Evolutionary conservation across 202 grass and related monocot species (phyloP).

Genomic region (Carex sylvatica): DNA sequence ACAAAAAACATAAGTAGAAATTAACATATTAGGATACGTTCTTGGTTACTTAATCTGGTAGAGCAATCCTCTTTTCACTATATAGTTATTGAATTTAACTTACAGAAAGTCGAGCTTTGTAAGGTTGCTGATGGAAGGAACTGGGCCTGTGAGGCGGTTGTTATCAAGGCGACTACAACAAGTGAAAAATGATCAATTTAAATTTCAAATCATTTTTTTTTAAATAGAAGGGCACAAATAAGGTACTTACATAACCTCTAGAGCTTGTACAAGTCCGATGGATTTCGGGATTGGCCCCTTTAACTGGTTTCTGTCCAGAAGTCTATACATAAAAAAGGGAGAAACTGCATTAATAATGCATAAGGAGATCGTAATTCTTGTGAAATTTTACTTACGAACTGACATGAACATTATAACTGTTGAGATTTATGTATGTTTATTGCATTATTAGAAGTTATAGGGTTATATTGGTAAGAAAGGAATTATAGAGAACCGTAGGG

Average conservation of each 20-base stretch:
- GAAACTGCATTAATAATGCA: not conserved
- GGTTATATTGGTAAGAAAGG: too few species aligned
- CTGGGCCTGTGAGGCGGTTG: conserved; percentile 32
- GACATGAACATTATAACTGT: not conserved
- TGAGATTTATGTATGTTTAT: too few species aligned
- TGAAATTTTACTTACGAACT: not conserved
- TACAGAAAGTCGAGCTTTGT: conserved; percentile 55
- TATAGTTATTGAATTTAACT: conserved; percentile 25
- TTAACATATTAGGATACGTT: not conserved
- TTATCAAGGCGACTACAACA: conserved; percentile 56
- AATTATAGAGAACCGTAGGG: too few species aligned
- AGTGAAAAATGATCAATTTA: conserved; percentile 5
- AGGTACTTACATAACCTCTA: conserved; percentile 76
- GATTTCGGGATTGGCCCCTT: conserved; percentile 50
- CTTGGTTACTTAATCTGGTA: not conserved
- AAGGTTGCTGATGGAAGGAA: conserved; percentile 57
- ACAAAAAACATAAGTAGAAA: not conserved
- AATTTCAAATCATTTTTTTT: not conserved
- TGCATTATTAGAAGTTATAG: too few species aligned
- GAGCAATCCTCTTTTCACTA: not conserved
- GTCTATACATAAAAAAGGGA: conserved; percentile 34
- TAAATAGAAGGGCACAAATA: not conserved
- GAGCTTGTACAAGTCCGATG: conserved; percentile 37
- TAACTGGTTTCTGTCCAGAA: conserved; percentile 64
- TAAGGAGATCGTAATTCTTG: not conserved